Base-by-base conservation (phyloP, 2,329 filamentous ascomycete genomes). In the Aspergillus novofumigatus region DNA sequence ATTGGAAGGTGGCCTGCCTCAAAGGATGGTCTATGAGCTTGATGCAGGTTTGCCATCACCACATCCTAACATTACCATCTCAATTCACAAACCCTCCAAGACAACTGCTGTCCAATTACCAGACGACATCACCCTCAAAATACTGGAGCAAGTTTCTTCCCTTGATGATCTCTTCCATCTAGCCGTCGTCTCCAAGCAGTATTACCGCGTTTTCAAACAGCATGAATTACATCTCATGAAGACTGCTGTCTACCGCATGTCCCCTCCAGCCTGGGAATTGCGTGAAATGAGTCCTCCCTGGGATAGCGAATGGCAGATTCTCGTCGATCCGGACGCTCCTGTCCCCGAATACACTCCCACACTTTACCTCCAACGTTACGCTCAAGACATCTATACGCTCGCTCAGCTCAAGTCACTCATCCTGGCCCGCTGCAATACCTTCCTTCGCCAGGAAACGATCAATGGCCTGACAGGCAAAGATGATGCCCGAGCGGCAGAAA, bases 231-330 rank as follows among this genome's bases (percentile, higher is more conserved):
- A 74, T 0, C 72, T 86, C 2, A 78, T 86, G 55, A 81, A 80
- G 51, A 72, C 70, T 5, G 77, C 81, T 0, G 66, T 84, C 3
- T 78, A 74, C 52, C 80, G 78, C 49, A 79, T 81, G 73, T 86
- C 82, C 1, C 77, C 83, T 5, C 77, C 84, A 1, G 83, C 83
- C 0, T 86, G 82, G 82, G 84, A 87, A 62, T 73, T 83, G 51
- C 79, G 83, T 14, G 82, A 86, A 62, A 81, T 84, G 69, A 80
- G 79, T 50, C 80, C 80, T 35, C 81, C 82, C 1, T 79, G 78
- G 63, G 73, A 75, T 53, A 75, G 74, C 44, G 72, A 78, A 52
- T 71, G 69, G 65, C 69, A 72, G 55, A 62, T 68, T 17, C 70
- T 75, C 6, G 66, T 76, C 29, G 76, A 81, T 29, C 77, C 75